Evolutionary conservation across 768 basidiomycete genomes (phyloP), one percentile per base, ranked within the genome.

Genomic region (Exsudoporus frostii): DNA sequence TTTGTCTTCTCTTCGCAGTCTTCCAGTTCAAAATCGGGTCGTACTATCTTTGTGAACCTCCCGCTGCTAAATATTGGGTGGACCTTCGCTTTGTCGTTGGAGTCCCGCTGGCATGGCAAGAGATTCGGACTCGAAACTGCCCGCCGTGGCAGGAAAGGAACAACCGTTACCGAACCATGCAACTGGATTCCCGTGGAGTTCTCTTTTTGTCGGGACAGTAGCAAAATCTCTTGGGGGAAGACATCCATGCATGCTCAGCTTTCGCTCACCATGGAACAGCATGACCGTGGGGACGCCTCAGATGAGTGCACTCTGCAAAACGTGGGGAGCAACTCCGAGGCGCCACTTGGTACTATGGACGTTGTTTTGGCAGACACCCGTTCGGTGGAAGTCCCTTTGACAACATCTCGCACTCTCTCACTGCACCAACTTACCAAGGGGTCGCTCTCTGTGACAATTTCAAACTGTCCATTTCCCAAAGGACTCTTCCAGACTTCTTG

Each of bases 51-150:
- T 24, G 14, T 65, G 25, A 14, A 48, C 3, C 48, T 64, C 25
- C 64, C 61, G 0, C 10, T 64, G 13, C 40, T 20, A 8, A 40
- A 5, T 22, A 34, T 50, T 13, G 57, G 64, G 17, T 63, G 57
- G 63, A 39, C 54, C 13, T 64, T 64, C 39, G 1, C 50, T 15
- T 33, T 64, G 22, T 52, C 48, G 14, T 32, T 65, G 54, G 34
- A n/a, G 46, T 11, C 27, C 27, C 25, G 25, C 25, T n/a, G n/a
- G n/a, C n/a, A n/a, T n/a, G n/a, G n/a, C n/a, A n/a, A n/a, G n/a
- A n/a, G n/a, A n/a, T n/a, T n/a, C n/a, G n/a, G n/a, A n/a, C n/a
- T n/a, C n/a, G n/a, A n/a, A n/a, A n/a, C n/a, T n/a, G n/a, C n/a
- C n/a, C n/a, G n/a, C n/a, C n/a, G n/a, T n/a, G n/a, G n/a, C n/a